phyloP scores from a whole-genome alignment of 495 filamentous ascomycete genomes.

The Penicillium egyptiacum region DNA sequence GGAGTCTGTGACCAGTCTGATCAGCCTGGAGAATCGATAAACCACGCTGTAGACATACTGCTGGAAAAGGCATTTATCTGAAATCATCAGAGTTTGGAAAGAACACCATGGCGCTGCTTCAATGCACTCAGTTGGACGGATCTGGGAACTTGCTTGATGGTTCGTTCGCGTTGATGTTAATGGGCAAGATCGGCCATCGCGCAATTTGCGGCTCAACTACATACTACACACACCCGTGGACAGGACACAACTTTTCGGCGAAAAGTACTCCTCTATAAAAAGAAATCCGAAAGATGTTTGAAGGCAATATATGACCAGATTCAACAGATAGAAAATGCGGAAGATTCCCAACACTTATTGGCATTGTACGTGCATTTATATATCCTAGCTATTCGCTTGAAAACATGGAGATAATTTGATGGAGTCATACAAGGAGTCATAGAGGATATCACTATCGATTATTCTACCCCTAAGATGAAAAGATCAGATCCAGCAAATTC shows the following conservation, averaged over 20 bases:
- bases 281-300: background rate
- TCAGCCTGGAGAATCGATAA: background rate
- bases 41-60: slow-evolving; percentile 4
- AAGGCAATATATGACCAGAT: background rate
- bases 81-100: background rate
- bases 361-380: no score
- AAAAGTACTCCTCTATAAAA: background rate
- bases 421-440: no score
- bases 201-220: background rate
- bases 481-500: no score
- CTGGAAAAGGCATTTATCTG: slow-evolving; percentile 22
- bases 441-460: no score
- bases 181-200: slow-evolving; percentile 4
- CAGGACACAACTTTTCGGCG: background rate
- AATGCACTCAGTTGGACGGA: background rate
- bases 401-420: no score
- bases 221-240: background rate
- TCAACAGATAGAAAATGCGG: background rate
- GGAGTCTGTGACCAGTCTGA: slow-evolving; percentile 23
- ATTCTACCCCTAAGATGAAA: no score
- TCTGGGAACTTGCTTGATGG: no score
- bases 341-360: background rate
- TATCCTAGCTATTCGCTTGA: no score
- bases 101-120: background rate
- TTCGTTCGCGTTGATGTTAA: slow-evolving; percentile 4